phyloP scores from a whole-genome alignment of 2,329 filamentous ascomycete species.

The Cladosporium colombiae region DNA sequence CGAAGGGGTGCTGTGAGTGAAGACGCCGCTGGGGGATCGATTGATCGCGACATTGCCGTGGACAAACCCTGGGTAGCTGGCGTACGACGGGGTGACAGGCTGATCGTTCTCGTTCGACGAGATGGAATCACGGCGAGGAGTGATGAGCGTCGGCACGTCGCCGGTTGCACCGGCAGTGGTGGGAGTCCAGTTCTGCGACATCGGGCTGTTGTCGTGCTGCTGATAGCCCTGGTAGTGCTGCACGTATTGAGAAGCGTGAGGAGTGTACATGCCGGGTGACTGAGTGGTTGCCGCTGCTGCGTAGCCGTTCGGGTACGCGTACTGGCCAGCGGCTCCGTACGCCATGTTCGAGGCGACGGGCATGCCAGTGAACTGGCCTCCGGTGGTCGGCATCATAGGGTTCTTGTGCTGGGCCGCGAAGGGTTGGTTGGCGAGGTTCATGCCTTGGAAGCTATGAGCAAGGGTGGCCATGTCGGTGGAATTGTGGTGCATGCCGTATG shows the following conservation, averaged over 20 bases:
- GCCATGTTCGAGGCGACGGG: constrained; percentile 33
- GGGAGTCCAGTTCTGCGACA: constrained; percentile 49
- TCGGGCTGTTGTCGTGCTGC: constrained; percentile 48
- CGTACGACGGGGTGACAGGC: constrained; percentile 51
- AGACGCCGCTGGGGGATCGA: constrained; percentile 51
- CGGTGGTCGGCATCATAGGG: constrained; percentile 33
- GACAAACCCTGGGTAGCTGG: constrained; percentile 41
- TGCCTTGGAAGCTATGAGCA: constrained; percentile 44
- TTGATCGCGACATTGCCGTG: constrained; percentile 50
- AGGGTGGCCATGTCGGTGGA: constrained; percentile 37
- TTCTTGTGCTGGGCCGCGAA: constrained; percentile 38
- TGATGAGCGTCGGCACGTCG: constrained; percentile 53
- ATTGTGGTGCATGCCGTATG: constrained; percentile 38
- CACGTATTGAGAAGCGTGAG: constrained; percentile 45
- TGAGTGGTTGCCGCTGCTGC: constrained; percentile 32
- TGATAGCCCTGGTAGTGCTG: constrained; percentile 49
- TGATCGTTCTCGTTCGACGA: constrained; percentile 56
- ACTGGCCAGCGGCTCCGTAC: constrained; percentile 36
- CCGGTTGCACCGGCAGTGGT: constrained; percentile 44
- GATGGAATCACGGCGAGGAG: constrained; percentile 53
- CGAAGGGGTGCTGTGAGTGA: constrained; percentile 52
- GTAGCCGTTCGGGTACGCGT: constrained; percentile 37
- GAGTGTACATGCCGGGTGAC: constrained; percentile 48
- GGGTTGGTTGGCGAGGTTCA: constrained; percentile 39
- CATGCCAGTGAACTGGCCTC: constrained; percentile 33